Conservation (phyloP, 768 basidiomycete genomes). For the Naganishia onofrii region DNA sequence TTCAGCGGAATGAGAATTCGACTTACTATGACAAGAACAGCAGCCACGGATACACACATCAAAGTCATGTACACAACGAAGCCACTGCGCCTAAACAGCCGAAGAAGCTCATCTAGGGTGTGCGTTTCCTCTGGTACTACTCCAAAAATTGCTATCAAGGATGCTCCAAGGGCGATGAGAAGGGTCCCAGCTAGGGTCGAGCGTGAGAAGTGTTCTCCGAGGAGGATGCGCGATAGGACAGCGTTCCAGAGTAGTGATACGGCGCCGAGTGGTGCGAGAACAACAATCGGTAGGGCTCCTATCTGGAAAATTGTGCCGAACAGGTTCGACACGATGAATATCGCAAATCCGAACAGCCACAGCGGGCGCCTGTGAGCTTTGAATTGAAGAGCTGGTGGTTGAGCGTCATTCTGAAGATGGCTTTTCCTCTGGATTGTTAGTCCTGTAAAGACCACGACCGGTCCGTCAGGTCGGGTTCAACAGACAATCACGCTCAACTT, state of each 20-base stretch:
- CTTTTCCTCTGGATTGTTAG: slow-evolving; percentile 91
- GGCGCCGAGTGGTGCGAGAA: slow-evolving; percentile 88
- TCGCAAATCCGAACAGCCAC: slow-evolving; percentile 76
- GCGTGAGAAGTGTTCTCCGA: slow-evolving; percentile 79
- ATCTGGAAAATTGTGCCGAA: slow-evolving; percentile 76
- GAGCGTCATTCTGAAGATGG: slow-evolving; percentile 75
- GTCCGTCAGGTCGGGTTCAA: background rate
- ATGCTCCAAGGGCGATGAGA: slow-evolving; percentile 81
- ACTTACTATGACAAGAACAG: slow-evolving; percentile 63
- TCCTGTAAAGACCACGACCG: slow-evolving; percentile 51
- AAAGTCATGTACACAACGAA: slow-evolving; percentile 80
- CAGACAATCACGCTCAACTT: background rate
- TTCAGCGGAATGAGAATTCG: background rate
- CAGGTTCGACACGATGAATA: slow-evolving; percentile 37
- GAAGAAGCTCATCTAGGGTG: slow-evolving; percentile 77
- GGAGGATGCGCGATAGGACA: slow-evolving; percentile 76
- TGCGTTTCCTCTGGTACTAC: slow-evolving; percentile 85
- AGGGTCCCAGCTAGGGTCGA: slow-evolving; percentile 83
- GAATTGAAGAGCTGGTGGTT: slow-evolving; percentile 64
- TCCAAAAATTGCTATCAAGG: slow-evolving; percentile 85
- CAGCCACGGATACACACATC: slow-evolving; percentile 62
- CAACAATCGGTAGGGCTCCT: slow-evolving; percentile 87
- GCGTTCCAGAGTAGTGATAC: slow-evolving; percentile 89
- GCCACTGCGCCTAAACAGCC: slow-evolving; percentile 68
- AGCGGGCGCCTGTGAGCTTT: slow-evolving; percentile 79